Percentiles rank a stretch among this genome's conserved stretches.
Conservation (phyloP, 306 rosid genomes). For the Pterocarpus macrocarpus region DNA sequence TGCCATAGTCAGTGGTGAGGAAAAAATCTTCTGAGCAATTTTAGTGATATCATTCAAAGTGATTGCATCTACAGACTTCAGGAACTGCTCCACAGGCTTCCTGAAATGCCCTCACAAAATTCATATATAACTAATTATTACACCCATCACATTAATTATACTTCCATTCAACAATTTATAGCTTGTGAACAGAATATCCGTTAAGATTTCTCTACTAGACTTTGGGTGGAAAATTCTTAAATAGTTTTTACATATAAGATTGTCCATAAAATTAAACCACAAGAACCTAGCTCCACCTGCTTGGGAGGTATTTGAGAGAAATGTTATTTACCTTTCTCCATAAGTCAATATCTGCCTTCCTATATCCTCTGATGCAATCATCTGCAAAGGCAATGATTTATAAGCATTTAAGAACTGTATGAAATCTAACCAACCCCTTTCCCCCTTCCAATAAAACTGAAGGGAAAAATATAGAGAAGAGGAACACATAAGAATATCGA, state of each 20-base stretch:
- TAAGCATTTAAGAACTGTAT: background rate
- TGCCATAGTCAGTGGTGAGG: slow-evolving; percentile 89
- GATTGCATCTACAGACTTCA: slow-evolving; percentile 71
- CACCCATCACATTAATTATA: background rate
- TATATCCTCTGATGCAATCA: slow-evolving; percentile 83
- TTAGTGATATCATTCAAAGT: slow-evolving; percentile 65
- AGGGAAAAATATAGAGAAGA: no score
- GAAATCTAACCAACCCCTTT: background rate
- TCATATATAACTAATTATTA: background rate
- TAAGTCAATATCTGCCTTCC: slow-evolving; percentile 85
- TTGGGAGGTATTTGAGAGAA: background rate
- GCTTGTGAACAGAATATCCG: background rate
- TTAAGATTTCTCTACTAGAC: no score
- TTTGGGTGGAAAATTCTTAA: background rate
- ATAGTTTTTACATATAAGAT: background rate
- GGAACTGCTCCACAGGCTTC: slow-evolving; percentile 77
- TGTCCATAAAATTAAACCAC: background rate
- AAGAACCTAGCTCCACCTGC: background rate
- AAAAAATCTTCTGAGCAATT: slow-evolving; percentile 68
- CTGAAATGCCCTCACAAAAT: slow-evolving; percentile 49
- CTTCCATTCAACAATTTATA: background rate
- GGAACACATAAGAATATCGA: background rate
- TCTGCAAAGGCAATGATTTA: slow-evolving; percentile 50
- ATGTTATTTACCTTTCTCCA: slow-evolving; percentile 71
- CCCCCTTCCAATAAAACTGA: background rate